A percentile compares a stretch with the other conserved stretches of the same genome.
These are phyloP conservation scores for Penicillium silybi DNA, from an alignment of 495 filamentous ascomycete species.

Conservation along the genomic window DNA sequence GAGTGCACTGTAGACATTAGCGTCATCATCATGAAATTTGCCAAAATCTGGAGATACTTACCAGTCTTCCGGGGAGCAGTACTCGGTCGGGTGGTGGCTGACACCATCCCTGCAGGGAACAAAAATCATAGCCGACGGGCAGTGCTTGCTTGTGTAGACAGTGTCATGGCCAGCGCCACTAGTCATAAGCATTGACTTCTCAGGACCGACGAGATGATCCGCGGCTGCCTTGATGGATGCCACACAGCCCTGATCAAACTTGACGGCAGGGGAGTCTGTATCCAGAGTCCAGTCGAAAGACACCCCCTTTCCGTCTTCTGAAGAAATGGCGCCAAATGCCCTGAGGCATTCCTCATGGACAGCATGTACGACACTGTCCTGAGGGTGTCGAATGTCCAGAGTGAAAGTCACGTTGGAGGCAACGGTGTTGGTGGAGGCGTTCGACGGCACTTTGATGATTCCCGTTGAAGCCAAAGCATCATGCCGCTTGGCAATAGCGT, in stretches of 20 bases:
- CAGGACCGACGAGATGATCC: constrained; percentile 37
- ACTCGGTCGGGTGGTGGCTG: constrained; percentile 60
- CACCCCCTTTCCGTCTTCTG: constrained; percentile 45
- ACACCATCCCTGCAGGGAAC: constrained; percentile 58
- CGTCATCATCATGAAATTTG: neutral
- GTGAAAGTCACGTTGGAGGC: constrained; percentile 63
- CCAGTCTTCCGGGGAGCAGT: constrained; percentile 54
- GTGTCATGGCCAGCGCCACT: constrained; percentile 59
- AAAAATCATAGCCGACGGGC: constrained; percentile 62
- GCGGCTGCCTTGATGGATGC: constrained; percentile 55
- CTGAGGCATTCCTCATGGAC: constrained; percentile 44
- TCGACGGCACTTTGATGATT: constrained; percentile 54
- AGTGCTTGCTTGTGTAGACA: constrained; percentile 51
- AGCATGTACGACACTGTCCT: constrained; percentile 50
- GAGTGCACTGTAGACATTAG: constrained; percentile 24
- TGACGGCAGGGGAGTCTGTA: constrained; percentile 56
- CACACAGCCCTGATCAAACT: constrained; percentile 64
- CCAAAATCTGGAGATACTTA: constrained; percentile 14
- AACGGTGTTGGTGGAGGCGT: constrained; percentile 66
- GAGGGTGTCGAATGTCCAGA: constrained; percentile 62
- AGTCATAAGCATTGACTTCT: constrained; percentile 41
- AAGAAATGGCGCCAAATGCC: constrained; percentile 49
- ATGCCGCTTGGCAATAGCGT: constrained; percentile 51
- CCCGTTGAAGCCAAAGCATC: constrained; percentile 62
- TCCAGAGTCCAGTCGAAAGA: constrained; percentile 49